Evolutionary conservation across 495 filamentous ascomycete species (phyloP).

Genomic region (Talaromyces wortmannii): DNA sequence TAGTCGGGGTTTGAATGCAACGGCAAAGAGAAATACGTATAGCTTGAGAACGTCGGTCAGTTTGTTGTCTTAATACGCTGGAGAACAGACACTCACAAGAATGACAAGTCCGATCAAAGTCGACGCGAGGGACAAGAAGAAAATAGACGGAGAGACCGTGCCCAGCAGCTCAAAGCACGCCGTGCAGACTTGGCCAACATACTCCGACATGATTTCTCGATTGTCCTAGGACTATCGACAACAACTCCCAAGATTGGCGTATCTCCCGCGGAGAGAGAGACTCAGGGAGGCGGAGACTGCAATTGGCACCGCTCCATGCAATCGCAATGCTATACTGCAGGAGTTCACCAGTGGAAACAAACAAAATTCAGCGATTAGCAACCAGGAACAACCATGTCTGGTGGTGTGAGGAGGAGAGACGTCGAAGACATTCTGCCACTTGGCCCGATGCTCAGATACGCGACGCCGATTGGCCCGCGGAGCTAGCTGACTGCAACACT

Average conservation of each 20-base stretch:
- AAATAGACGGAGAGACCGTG: conserved; percentile 21
- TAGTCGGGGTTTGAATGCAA: conserved; percentile 75
- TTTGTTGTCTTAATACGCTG: neutral
- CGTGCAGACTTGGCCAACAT: conserved; percentile 25
- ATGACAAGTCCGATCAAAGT: conserved; percentile 26
- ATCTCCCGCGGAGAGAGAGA: neutral
- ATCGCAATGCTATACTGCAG: neutral
- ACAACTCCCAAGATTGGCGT: neutral
- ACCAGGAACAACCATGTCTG: neutral
- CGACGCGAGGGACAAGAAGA: conserved; percentile 20
- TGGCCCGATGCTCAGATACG: conserved; percentile 1
- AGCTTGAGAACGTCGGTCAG: conserved; percentile 34
- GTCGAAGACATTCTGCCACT: conserved; percentile 1
- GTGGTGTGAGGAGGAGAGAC: neutral
- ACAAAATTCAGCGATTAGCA: neutral
- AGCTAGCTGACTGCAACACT: neutral
- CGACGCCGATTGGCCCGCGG: neutral
- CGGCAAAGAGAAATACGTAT: conserved; percentile 61
- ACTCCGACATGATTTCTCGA: conserved; percentile 19
- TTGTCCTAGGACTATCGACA: neutral
- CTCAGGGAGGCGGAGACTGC: neutral
- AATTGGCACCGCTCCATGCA: conserved; percentile 3
- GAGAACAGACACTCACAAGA: conserved; percentile 19
- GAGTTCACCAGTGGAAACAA: neutral
- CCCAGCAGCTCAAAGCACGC: conserved; percentile 24